phyloP scores from a whole-genome alignment of 202 grass and related monocot genomes.

The Panicum virgatum region DNA sequence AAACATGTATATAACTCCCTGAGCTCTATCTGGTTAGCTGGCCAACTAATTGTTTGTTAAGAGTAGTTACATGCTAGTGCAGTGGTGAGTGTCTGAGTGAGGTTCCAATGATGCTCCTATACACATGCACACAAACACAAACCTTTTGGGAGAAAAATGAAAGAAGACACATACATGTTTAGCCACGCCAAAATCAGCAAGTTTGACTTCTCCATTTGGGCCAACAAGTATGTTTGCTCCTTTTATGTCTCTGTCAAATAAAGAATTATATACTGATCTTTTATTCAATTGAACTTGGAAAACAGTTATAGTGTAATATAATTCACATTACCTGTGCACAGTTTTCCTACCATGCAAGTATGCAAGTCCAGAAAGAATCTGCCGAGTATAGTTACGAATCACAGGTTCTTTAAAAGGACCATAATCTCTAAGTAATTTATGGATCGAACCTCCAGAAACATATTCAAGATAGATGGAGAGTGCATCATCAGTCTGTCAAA shows the following conservation, averaged over 20 bases:
- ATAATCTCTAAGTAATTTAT: conserved; percentile 87
- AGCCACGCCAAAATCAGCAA: conserved; percentile 99
- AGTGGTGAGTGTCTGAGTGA: neutral
- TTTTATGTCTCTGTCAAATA: conserved; percentile 89
- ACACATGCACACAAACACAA: conserved; percentile 26
- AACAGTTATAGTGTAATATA: conserved; percentile 11
- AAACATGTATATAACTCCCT: neutral
- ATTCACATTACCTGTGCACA: conserved; percentile 57
- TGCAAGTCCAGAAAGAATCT: conserved; percentile 86
- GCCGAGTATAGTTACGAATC: conserved; percentile 62
- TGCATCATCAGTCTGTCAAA: conserved; percentile 49
- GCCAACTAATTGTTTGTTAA: neutral
- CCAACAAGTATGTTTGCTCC: conserved; percentile 98
- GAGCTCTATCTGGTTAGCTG: neutral
- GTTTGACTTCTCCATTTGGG: conserved; percentile 86
- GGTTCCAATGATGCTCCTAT: neutral
- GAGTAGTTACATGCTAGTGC: neutral
- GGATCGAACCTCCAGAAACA: conserved; percentile 88
- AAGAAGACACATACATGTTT: conserved; percentile 78
- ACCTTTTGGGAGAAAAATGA: conserved; percentile 8
- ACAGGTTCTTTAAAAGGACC: conserved; percentile 83
- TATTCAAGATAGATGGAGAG: conserved; percentile 92
- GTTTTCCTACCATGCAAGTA: conserved; percentile 80
- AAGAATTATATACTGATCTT: conserved; percentile 7
- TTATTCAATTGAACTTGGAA: conserved; percentile 16